Conservation (phyloP, 2,329 filamentous ascomycete species). For the Rhytidhysteron rufulum region DNA sequence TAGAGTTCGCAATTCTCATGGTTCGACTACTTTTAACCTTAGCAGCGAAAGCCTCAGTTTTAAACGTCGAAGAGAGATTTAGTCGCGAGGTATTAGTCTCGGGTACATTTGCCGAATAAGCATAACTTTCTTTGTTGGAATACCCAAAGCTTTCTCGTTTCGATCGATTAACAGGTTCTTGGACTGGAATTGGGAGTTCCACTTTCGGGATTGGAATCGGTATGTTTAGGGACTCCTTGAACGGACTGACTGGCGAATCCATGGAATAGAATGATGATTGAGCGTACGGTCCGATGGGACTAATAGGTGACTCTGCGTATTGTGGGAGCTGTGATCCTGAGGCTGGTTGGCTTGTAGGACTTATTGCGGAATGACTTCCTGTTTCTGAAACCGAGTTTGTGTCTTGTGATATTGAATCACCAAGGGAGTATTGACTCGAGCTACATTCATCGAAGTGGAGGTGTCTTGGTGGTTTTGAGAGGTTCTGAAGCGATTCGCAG, state of each 20-base stretch:
- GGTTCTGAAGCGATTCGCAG: slow-evolving; percentile 28
- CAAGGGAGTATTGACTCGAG: slow-evolving; percentile 17
- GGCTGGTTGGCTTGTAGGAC: slow-evolving; percentile 14
- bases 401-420: slow-evolving; percentile 16
- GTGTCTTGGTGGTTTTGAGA: slow-evolving; percentile 17
- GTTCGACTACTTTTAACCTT: slow-evolving; percentile 19
- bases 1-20: slow-evolving; percentile 18
- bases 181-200: slow-evolving; percentile 23
- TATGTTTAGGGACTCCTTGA: slow-evolving; percentile 22
- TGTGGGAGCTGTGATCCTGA: slow-evolving; percentile 10
- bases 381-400: slow-evolving; percentile 13
- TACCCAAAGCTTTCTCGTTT: too few species aligned
- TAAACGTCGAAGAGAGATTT: too few species aligned
- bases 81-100: too few species aligned
- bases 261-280: too few species aligned
- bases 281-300: too few species aligned
- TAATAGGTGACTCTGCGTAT: slow-evolving; percentile 22
- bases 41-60: too few species aligned
- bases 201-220: slow-evolving; percentile 18
- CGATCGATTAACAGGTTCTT: too few species aligned
- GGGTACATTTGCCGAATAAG: too few species aligned
- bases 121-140: too few species aligned
- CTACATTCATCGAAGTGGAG: slow-evolving; percentile 17
- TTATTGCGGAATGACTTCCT: slow-evolving; percentile 11
- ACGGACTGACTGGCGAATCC: too few species aligned